Percentiles rank a stretch among this genome's conserved stretches.
These are phyloP conservation scores for Malus orientalis DNA, from an alignment of 306 rosid species.

Conservation along the genomic window DNA sequence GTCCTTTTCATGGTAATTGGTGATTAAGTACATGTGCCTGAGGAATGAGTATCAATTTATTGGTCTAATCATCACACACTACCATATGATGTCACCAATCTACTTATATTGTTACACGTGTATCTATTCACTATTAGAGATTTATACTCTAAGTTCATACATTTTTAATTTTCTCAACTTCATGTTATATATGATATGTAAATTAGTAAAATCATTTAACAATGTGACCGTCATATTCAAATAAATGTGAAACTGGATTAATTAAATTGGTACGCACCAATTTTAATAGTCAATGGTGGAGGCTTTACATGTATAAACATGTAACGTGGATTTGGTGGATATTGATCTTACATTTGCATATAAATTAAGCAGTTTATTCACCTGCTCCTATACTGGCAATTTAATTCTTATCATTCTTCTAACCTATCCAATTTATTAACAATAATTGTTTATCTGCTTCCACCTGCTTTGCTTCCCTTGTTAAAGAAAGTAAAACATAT, in stretches of 20 bases:
- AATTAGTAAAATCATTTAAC: background rate
- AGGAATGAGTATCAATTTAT: background rate
- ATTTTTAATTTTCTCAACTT: too few relatives aligned
- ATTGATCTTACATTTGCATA: background rate
- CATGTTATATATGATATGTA: background rate
- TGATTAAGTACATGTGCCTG: background rate
- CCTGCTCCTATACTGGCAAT: background rate
- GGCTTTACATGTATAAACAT: background rate
- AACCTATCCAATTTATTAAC: background rate
- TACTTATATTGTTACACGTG: too few relatives aligned
- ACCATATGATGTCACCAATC: too few relatives aligned
- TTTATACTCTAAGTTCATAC: too few relatives aligned
- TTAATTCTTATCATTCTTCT: background rate
- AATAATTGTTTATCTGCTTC: background rate
- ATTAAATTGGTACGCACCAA: background rate
- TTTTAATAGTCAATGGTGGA: background rate
- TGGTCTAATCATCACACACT: too few relatives aligned
- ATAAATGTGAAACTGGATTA: too few relatives aligned
- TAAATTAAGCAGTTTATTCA: background rate
- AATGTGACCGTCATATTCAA: background rate
- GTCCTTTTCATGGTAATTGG: background rate
- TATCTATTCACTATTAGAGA: too few relatives aligned
- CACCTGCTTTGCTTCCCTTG: background rate
- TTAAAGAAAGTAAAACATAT: background rate
- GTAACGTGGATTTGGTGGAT: slow-evolving; percentile 2